phyloP scores from a whole-genome alignment of 2,329 filamentous ascomycete species.

The Fusarium goolgardi region DNA sequence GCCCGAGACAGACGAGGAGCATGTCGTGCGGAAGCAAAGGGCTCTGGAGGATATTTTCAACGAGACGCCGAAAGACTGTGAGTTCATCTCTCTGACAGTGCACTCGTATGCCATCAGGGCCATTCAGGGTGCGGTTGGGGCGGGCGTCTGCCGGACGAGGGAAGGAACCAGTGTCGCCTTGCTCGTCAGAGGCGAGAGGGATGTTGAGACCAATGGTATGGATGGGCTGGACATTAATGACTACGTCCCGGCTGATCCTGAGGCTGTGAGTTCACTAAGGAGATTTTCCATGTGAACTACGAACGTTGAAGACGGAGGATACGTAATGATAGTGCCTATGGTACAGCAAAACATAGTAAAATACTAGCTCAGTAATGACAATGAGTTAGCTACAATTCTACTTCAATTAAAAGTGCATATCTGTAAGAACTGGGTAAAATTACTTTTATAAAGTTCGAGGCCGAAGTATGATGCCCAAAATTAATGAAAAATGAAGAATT shows the following conservation, averaged over 20 bases:
- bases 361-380: not conserved
- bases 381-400: not conserved
- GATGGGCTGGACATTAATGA: slow-evolving; percentile 7
- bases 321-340: not conserved
- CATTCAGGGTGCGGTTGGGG: slow-evolving; percentile 57
- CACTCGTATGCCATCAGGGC: slow-evolving; percentile 61
- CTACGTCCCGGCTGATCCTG: slow-evolving; percentile 6
- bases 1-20: slow-evolving; percentile 62
- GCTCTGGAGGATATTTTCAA: slow-evolving; percentile 62
- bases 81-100: slow-evolving; percentile 62
- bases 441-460: not conserved
- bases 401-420: too few relatives aligned
- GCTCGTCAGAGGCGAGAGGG: slow-evolving; percentile 60
- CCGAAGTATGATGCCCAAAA: not conserved
- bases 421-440: not conserved
- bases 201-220: not conserved
- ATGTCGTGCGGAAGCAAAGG: slow-evolving; percentile 56
- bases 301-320: too few relatives aligned
- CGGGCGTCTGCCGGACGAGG: slow-evolving; percentile 58
- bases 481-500: slow-evolving; percentile 5
- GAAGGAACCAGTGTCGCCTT: slow-evolving; percentile 67
- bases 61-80: slow-evolving; percentile 50
- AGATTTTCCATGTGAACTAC: slow-evolving; percentile 24
- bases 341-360: not conserved
- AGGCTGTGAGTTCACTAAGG: slow-evolving; percentile 13